Conservation (phyloP, 352 stramenopile genomes). For the Achlya hypogyna region DNA sequence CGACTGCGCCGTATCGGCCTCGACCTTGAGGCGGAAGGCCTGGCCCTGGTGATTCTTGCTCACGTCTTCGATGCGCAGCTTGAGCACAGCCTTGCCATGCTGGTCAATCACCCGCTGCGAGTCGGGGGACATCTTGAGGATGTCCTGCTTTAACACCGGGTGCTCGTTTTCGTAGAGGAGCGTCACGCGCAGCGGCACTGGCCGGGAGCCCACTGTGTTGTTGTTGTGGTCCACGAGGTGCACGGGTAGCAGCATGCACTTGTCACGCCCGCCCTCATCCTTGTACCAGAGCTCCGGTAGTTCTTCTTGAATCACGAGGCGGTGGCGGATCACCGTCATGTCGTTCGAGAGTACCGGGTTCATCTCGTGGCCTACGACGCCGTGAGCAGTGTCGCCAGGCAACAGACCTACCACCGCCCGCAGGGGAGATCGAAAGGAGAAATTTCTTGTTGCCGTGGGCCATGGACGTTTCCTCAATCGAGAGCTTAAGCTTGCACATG, state of each 20-base stretch:
- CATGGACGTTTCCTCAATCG: slow-evolving; percentile 79
- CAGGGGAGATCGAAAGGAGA: slow-evolving; percentile 63
- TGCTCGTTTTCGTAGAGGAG: slow-evolving; percentile 84
- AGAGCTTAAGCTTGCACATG: slow-evolving; percentile 73
- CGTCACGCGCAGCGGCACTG: slow-evolving; percentile 67
- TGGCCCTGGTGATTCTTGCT: slow-evolving; percentile 96
- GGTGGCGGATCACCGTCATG: slow-evolving; percentile 81
- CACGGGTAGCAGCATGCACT: slow-evolving; percentile 78
- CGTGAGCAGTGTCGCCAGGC: neutral
- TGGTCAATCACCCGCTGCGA: slow-evolving; percentile 81
- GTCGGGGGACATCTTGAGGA: slow-evolving; percentile 85
- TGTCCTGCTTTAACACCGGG: slow-evolving; percentile 91
- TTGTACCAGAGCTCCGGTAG: slow-evolving; percentile 83
- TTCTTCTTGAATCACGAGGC: slow-evolving; percentile 73
- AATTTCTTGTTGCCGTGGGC: slow-evolving; percentile 82
- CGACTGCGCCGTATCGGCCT: slow-evolving; percentile 81
- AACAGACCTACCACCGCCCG: slow-evolving; percentile 28
- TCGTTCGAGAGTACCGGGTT: slow-evolving; percentile 56
- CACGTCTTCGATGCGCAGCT: slow-evolving; percentile 92
- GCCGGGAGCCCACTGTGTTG: slow-evolving; percentile 59
- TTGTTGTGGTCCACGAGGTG: slow-evolving; percentile 72
- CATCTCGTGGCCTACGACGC: slow-evolving; percentile 25
- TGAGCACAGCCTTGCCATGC: slow-evolving; percentile 71
- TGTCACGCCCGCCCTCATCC: slow-evolving; percentile 73
- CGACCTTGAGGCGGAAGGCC: slow-evolving; percentile 87